These are phyloP conservation scores for Boletus patriciae DNA, from an alignment of 768 basidiomycete species.

Conservation along the genomic window DNA sequence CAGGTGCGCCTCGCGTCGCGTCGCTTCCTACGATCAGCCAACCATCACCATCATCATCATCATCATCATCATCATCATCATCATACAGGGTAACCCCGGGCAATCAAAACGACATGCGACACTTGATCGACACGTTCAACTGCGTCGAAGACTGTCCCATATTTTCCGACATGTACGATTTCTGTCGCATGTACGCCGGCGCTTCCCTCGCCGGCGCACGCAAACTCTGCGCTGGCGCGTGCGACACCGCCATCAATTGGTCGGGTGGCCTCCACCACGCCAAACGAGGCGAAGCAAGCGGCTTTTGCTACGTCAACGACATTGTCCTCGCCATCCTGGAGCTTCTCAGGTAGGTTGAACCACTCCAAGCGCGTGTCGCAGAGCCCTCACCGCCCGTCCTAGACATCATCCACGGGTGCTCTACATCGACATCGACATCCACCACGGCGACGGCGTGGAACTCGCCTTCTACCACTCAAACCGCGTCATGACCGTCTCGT, in stretches of 20 bases:
- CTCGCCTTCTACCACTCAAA: conserved; percentile 97
- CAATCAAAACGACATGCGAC: conserved; percentile 64
- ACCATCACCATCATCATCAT: neutral
- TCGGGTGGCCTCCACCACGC: conserved; percentile 98
- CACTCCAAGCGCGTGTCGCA: neutral
- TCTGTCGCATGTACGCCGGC: conserved; percentile 92
- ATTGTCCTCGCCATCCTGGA: conserved; percentile 94
- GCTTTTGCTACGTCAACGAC: conserved; percentile 47
- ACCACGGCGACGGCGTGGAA: conserved; percentile 98
- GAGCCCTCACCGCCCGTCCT: neutral
- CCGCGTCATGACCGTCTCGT: conserved; percentile 98
- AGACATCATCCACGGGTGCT: conserved; percentile 93
- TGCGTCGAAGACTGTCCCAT: conserved; percentile 98
- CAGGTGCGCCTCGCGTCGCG: conserved; percentile 52
- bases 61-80: neutral
- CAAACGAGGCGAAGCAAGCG: conserved; percentile 93
- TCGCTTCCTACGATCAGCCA: neutral
- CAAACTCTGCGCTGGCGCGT: conserved; percentile 78
- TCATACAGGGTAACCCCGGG: conserved; percentile 76
- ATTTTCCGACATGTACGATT: conserved; percentile 92
- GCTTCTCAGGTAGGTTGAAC: conserved; percentile 63
- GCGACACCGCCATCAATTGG: conserved; percentile 99
- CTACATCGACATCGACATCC: conserved; percentile 99
- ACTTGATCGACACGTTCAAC: conserved; percentile 83
- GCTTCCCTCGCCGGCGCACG: conserved; percentile 88